Base-by-base conservation (phyloP, 192 early-diverging fungal species). In the Coemansia sp. region DNA sequence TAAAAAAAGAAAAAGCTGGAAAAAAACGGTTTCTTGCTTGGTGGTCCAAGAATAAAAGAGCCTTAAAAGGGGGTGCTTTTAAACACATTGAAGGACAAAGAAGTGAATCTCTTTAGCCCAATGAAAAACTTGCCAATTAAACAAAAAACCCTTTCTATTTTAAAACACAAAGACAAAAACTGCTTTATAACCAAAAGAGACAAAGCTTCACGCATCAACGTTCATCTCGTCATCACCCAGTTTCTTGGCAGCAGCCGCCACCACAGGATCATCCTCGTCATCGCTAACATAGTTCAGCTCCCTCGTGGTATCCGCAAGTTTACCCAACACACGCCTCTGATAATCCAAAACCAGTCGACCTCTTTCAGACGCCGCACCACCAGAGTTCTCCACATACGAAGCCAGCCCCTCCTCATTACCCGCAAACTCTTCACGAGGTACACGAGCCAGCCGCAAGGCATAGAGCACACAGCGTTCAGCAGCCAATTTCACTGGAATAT, bases 401-500 rank as follows among this genome's bases (percentile, higher is more conserved):
- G 67, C 32, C 71, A 83, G 24, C 3, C 65, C 75, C 2, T 51
- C 76, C 1, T 49, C 36, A 41, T 49, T 53, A 6, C 80, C 80
- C 3, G 62, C 71, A 63, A 77, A 82, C 4, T 14, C 41, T 14
- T 60, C 72, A 0, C 5, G 14, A 2, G 73, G 68, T 39, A 76
- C 63, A 2, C 60, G 42, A 2, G 84, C 83, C 59, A 96, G 65
- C 20, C 90, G 82, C 36, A 97, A 64, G 14, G 88, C 58, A 59
- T 93, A 87, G 27, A 95, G 62, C 65, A 96, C 70, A 6, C 93
- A 86, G 17, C 92, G 85, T 74, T 97, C 96, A 0, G 93, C 89
- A 6, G 94, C 92, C 46, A 94, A 68, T 72, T 97, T 97, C 57
- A 97, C 86, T 7, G 93, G 88, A 40, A 92, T 86, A 19, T 86